Conservation (phyloP, 208 protist genomes). For the Spongospora subterranea region DNA sequence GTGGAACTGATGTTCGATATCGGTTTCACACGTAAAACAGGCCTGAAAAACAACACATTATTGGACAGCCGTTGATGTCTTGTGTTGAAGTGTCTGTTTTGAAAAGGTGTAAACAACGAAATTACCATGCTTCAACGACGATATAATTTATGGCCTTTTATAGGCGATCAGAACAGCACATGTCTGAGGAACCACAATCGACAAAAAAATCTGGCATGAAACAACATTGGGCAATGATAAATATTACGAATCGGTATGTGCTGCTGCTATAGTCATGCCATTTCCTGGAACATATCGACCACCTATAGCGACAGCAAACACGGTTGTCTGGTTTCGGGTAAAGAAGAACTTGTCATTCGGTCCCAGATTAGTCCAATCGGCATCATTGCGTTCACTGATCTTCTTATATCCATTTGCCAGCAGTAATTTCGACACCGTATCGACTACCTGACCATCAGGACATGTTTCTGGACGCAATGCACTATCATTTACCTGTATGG, state of each 20-base stretch:
- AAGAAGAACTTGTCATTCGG: conserved; percentile 91
- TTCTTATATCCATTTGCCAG: conserved; percentile 42
- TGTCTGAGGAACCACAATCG: too few species aligned
- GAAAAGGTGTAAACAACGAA: too few species aligned
- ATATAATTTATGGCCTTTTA: too few species aligned
- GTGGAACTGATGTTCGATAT: conserved; percentile 49
- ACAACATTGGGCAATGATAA: too few species aligned
- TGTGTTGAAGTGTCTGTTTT: too few species aligned
- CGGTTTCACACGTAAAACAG: conserved; percentile 60
- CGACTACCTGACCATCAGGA: not conserved
- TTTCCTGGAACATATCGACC: conserved; percentile 78
- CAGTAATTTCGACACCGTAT: conserved; percentile 27
- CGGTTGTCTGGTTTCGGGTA: conserved; percentile 90
- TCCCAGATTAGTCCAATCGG: conserved; percentile 65
- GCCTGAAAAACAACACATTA: not conserved
- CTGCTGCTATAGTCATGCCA: conserved; percentile 62
- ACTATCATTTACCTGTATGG: conserved; percentile 13
- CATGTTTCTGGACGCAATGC: not conserved
- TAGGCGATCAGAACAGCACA: too few species aligned
- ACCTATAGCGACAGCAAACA: conserved; percentile 94
- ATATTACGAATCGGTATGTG: conserved; percentile 58
- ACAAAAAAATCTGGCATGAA: too few species aligned
- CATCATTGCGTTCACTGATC: conserved; percentile 54
- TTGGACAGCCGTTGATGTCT: not conserved
- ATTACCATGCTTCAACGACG: too few species aligned